phyloP scores from a whole-genome alignment of 768 basidiomycete species.

The Mycena rosella region DNA sequence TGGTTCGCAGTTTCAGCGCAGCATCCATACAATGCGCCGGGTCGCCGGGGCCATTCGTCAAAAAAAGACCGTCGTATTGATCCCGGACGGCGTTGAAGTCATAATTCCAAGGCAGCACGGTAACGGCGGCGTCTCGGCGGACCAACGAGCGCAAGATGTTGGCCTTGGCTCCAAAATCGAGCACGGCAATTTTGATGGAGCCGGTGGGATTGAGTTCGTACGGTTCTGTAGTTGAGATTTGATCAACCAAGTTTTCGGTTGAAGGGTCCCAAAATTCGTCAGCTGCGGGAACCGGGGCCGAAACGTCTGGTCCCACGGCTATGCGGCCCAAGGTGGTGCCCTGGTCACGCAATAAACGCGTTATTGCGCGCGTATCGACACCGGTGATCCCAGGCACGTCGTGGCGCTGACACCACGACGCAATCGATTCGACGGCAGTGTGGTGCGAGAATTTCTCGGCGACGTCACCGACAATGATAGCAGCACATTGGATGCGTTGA shows the following conservation, averaged over 20 bases:
- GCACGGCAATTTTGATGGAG: slow-evolving; percentile 92
- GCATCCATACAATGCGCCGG: slow-evolving; percentile 91
- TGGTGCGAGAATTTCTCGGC: slow-evolving; percentile 97
- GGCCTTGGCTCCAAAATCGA: slow-evolving; percentile 98
- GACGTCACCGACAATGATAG: slow-evolving; percentile 93
- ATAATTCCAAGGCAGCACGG: slow-evolving; percentile 97
- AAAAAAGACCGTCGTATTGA: slow-evolving; percentile 93
- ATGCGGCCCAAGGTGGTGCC: slow-evolving; percentile 96
- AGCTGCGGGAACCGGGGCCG: slow-evolving; percentile 66
- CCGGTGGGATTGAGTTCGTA: slow-evolving; percentile 91
- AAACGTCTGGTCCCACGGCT: slow-evolving; percentile 82
- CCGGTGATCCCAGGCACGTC: slow-evolving; percentile 95
- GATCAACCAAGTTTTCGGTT: slow-evolving; percentile 92
- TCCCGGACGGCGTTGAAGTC: slow-evolving; percentile 95
- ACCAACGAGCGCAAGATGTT: slow-evolving; percentile 96
- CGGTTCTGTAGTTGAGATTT: slow-evolving; percentile 87
- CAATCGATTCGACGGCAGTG: slow-evolving; percentile 91
- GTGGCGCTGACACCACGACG: slow-evolving; percentile 93
- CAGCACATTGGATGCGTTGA: slow-evolving; percentile 89
- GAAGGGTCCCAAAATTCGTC: slow-evolving; percentile 96
- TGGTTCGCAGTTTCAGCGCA: slow-evolving; percentile 81
- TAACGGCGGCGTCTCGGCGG: slow-evolving; percentile 91
- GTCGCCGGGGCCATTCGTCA: slow-evolving; percentile 97
- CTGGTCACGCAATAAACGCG: slow-evolving; percentile 92
- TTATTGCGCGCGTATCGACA: slow-evolving; percentile 98